Evolutionary conservation across 139 green algal genomes (phyloP).

Genomic region (Chlorella sp.): DNA sequence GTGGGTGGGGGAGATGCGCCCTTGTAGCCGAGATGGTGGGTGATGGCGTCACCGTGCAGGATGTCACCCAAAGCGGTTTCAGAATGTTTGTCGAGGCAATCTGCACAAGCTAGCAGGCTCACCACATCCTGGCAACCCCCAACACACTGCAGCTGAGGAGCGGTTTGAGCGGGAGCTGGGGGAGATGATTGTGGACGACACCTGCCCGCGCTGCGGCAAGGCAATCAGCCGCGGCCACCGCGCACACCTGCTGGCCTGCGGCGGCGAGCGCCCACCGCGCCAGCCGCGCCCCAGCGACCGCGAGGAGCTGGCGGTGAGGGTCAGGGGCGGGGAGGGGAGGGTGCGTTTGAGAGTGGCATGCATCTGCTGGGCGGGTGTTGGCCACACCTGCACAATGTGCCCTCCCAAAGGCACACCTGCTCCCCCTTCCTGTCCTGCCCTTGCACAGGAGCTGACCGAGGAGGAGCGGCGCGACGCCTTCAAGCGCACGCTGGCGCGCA

Average conservation of each 20-base stretch:
- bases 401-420: too few relatives aligned
- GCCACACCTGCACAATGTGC: background rate
- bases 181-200: slow-evolving; percentile 32
- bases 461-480: slow-evolving; percentile 39
- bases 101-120: too few relatives aligned
- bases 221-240: slow-evolving; percentile 18
- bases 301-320: background rate
- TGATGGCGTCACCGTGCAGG: too few relatives aligned
- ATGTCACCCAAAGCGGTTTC: too few relatives aligned
- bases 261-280: background rate
- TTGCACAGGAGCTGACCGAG: slow-evolving; percentile 4
- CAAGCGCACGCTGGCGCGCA: slow-evolving; percentile 43
- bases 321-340: background rate
- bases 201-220: slow-evolving; percentile 45
- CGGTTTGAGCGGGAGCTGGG: slow-evolving; percentile 42
- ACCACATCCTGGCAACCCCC: too few relatives aligned
- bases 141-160: slow-evolving; percentile 15
- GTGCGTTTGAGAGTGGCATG: background rate
- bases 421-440: background rate
- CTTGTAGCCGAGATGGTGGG: too few relatives aligned
- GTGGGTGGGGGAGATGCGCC: too few relatives aligned
- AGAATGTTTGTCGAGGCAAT: too few relatives aligned
- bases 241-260: slow-evolving; percentile 15
- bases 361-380: background rate
- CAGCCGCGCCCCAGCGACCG: too few relatives aligned